These are phyloP conservation scores for Penicillium ucsense DNA, from an alignment of 495 filamentous ascomycete genomes.

Conservation along the genomic window DNA sequence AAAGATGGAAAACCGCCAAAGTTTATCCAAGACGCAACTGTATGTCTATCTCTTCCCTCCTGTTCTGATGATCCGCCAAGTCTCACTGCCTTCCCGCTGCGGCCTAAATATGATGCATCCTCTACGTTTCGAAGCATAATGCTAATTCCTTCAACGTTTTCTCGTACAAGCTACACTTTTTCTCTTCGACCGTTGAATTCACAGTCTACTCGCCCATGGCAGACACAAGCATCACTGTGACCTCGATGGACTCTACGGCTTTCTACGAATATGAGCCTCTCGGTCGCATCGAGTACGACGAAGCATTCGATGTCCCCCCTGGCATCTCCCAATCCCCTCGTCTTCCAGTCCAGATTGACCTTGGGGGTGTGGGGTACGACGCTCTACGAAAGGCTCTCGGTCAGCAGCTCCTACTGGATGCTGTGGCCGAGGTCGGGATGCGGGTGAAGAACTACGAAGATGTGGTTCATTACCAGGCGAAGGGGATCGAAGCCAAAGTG, in stretches of 20 bases:
- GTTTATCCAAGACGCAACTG: slow-evolving; percentile 79
- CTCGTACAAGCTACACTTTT: slow-evolving; percentile 53
- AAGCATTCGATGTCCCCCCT: slow-evolving; percentile 69
- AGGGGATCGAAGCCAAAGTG: slow-evolving; percentile 66
- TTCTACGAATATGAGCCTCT: slow-evolving; percentile 71
- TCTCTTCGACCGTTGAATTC: slow-evolving; percentile 81
- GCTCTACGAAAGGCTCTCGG: slow-evolving; percentile 76
- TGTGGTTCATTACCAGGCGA: slow-evolving; percentile 57
- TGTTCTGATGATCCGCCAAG: too few relatives aligned
- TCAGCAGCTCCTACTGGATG: slow-evolving; percentile 66
- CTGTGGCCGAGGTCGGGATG: slow-evolving; percentile 62
- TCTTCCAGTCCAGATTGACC: slow-evolving; percentile 69
- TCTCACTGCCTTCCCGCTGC: too few relatives aligned
- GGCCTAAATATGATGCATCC: neutral
- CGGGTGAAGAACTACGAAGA: slow-evolving; percentile 63
- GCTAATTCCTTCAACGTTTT: neutral
- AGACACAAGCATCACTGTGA: slow-evolving; percentile 61
- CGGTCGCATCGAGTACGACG: slow-evolving; percentile 63
- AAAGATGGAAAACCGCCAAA: slow-evolving; percentile 36
- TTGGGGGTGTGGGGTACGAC: slow-evolving; percentile 73
- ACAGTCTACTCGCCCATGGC: slow-evolving; percentile 68
- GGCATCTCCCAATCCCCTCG: slow-evolving; percentile 59
- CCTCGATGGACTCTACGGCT: slow-evolving; percentile 72
- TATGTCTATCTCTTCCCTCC: slow-evolving; percentile 19
- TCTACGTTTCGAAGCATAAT: neutral